Percentiles rank a stretch among this genome's conserved stretches.
These are phyloP conservation scores for Lepidium didymum DNA, from an alignment of 345 rosid genomes.

Conservation along the genomic window DNA sequence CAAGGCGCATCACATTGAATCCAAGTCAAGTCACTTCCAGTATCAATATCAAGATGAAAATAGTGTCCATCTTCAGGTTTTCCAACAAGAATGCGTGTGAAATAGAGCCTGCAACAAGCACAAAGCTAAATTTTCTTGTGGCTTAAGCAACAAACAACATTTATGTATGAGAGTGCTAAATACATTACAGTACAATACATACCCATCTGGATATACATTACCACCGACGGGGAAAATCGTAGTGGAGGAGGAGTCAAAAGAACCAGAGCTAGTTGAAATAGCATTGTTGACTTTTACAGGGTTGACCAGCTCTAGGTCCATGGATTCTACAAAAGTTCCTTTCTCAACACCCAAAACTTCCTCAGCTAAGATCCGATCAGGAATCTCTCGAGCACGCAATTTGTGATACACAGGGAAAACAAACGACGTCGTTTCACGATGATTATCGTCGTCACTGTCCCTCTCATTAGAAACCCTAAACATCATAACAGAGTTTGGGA, in stretches of 20 bases:
- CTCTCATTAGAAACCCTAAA: conserved; percentile 36
- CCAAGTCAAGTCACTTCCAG: conserved; percentile 97
- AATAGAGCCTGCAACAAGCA: conserved; percentile 51
- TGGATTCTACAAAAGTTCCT: conserved; percentile 25
- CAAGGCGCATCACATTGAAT: conserved; percentile 97
- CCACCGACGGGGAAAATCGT: conserved; percentile 67
- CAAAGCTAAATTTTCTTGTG: conserved; percentile 10
- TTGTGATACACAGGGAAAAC: conserved; percentile 71
- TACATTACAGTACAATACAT: conserved; percentile 5
- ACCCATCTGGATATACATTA: conserved; percentile 87
- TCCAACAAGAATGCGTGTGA: conserved; percentile 64
- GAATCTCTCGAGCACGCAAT: conserved; percentile 29
- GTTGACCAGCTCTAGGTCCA: conserved; percentile 27
- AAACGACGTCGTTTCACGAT: conserved; percentile 39
- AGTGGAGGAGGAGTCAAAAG: conserved; percentile 52
- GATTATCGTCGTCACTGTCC: conserved; percentile 18
- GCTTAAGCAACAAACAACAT: conserved; percentile 10
- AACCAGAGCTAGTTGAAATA: conserved; percentile 33
- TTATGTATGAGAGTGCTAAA: not conserved
- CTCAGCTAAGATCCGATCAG: conserved; percentile 34
- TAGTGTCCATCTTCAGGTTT: conserved; percentile 54
- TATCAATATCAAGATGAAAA: conserved; percentile 71
- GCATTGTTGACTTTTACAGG: conserved; percentile 25
- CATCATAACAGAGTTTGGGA: conserved; percentile 36
- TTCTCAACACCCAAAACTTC: conserved; percentile 37